Base-by-base conservation (phyloP, 441 rosid species). In the Pelargonium citronellum region DNA sequence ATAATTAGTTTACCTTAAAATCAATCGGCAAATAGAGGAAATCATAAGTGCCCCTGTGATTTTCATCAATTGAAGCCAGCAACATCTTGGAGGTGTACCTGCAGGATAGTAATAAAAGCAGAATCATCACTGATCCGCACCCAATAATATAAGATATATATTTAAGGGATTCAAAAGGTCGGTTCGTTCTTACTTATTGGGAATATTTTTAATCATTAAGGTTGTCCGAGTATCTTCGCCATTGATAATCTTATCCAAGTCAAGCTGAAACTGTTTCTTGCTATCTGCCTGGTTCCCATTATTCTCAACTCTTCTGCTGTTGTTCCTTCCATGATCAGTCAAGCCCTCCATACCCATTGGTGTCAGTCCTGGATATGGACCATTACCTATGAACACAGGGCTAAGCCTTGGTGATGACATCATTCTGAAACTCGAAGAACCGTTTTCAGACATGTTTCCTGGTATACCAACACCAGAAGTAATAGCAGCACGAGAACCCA, bases 21-120 rank as follows among this genome's bases (percentile, higher is more conserved):
- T 91, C 95, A 71, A 86, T 85, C 41, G 95, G 95, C 78, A 91
- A 79, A 78, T 87, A 91, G 62, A 91, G 87, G 69, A 89, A 91
- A 82, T 91, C 97, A 61, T 87, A 91, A 73, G 89, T 78, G 66
- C 90, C 88, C 13, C 70, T 53, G 71, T 89, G 91, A 77, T 86
- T 82, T 75, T 89, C 95, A 79, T 91, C 92, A 51, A 91, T 86
- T 12, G 92, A 89, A 70, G 91, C 91, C 77, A 85, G 89, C 76
- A 91, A 75, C 97, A 91, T 91, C 82, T 87, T 91, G 17, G 88
- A 86, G 68, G 97, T 91, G 70, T 91, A 91, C 84, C 97, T 91
- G 72, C 63, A 57, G 49, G 41, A 55, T 41, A 71, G 69, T 78
- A 15, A 75, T 4, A 69, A 75, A 66, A 34, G 67, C 11, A 77